Evolutionary conservation across 768 basidiomycete species (phyloP).

Genomic region (Hygrophorus russula): DNA sequence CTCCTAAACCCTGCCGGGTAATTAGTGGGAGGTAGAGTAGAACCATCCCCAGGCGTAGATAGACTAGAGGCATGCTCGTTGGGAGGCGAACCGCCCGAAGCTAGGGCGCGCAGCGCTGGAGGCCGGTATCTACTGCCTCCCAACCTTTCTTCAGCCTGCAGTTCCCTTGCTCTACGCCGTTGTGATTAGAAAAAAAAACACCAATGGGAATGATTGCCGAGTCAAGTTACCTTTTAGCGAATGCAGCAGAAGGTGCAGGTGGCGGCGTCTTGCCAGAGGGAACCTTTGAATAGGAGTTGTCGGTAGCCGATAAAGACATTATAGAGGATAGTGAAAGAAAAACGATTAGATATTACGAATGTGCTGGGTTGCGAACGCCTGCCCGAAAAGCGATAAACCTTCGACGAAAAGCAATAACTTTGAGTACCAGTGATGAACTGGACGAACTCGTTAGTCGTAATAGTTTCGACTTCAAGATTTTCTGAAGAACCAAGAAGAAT

Average conservation of each 20-base stretch:
- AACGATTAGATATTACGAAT: constrained; percentile 78
- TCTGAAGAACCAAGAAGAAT: constrained; percentile 19
- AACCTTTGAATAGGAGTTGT: constrained; percentile 73
- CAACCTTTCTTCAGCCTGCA: constrained; percentile 68
- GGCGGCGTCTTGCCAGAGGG: constrained; percentile 83
- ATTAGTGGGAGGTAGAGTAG: constrained; percentile 56
- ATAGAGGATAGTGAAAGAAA: constrained; percentile 52
- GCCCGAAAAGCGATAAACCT: constrained; percentile 19
- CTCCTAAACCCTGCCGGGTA: constrained; percentile 83
- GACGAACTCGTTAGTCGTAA: constrained; percentile 27
- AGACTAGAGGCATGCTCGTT: constrained; percentile 52
- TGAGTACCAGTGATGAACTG: constrained; percentile 28
- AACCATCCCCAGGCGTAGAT: constrained; percentile 46
- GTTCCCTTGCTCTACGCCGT: constrained; percentile 61
- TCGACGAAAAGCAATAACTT: constrained; percentile 19
- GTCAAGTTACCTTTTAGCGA: constrained; percentile 62
- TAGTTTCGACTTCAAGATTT: constrained; percentile 8
- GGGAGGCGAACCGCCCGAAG: constrained; percentile 57
- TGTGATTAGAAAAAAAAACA: constrained; percentile 11
- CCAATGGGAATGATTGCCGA: constrained; percentile 11
- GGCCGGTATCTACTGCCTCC: constrained; percentile 59
- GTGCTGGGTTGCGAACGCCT: constrained; percentile 19
- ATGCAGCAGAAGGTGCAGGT: constrained; percentile 83
- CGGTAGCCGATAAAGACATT: constrained; percentile 87
- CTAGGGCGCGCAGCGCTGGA: constrained; percentile 67